phyloP scores from a whole-genome alignment of 345 rosid genomes.

The Lepidium aucheri region DNA sequence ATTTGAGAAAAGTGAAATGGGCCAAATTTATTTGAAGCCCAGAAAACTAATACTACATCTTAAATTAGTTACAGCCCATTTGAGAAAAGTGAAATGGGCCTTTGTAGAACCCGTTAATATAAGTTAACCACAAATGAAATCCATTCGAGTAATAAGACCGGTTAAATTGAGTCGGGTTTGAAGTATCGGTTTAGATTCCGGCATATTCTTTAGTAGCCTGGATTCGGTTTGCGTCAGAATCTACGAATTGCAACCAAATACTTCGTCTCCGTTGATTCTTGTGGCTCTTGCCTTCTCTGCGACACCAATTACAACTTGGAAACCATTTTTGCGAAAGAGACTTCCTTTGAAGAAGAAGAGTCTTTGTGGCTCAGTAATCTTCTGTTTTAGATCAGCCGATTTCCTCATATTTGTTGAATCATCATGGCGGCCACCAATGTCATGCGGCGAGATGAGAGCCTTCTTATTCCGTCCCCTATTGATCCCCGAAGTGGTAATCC shows the following conservation, averaged over 20 bases:
- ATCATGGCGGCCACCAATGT: conserved; percentile 63
- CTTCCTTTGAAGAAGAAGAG: background rate
- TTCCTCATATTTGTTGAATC: conserved; percentile 5
- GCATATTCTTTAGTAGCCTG: conserved; percentile 6
- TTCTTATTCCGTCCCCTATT: conserved; percentile 35
- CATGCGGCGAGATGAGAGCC: conserved; percentile 49
- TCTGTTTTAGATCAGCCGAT: background rate
- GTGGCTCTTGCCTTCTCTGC: background rate
- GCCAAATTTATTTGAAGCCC: no score
- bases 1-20: no score
- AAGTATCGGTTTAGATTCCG: background rate
- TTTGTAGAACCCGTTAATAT: no score
- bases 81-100: no score
- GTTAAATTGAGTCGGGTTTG: no score
- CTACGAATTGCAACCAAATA: no score
- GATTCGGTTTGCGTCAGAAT: background rate
- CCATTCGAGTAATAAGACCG: no score
- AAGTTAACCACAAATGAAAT: no score
- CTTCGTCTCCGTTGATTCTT: background rate
- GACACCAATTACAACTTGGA: background rate
- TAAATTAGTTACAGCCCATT: no score
- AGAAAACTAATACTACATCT: no score
- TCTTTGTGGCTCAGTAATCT: background rate
- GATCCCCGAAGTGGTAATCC: conserved; percentile 41
- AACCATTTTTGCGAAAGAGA: background rate